These are phyloP conservation scores for Eragrostis nindensis DNA, from an alignment of 176 grass and related monocot species.

Conservation along the genomic window DNA sequence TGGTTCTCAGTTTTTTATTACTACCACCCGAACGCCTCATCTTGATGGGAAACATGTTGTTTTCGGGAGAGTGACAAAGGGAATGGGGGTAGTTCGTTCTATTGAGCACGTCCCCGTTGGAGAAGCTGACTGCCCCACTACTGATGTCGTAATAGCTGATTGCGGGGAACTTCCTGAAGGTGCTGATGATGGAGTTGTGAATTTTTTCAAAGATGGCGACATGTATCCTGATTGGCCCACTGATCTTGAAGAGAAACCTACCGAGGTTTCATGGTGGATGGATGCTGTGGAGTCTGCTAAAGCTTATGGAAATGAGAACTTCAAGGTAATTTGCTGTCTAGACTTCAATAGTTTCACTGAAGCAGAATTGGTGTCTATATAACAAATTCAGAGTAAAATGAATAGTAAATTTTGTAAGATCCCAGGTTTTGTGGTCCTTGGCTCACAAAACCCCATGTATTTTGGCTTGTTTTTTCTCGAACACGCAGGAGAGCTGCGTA, in stretches of 20 bases:
- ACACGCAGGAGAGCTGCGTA: no score
- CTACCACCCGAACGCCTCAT: slow-evolving; percentile 92
- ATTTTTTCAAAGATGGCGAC: slow-evolving; percentile 94
- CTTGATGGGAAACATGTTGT: slow-evolving; percentile 97
- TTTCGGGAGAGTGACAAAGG: slow-evolving; percentile 93
- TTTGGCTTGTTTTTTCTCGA: no score
- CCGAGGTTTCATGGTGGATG: slow-evolving; percentile 97
- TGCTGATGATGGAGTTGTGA: slow-evolving; percentile 76
- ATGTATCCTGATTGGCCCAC: slow-evolving; percentile 89
- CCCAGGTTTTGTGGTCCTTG: no score
- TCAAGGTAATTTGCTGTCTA: slow-evolving; percentile 67
- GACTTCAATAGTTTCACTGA: neutral
- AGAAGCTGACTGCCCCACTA: slow-evolving; percentile 63
- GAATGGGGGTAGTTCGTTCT: slow-evolving; percentile 91
- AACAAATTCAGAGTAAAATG: slow-evolving; percentile 3
- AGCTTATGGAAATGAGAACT: slow-evolving; percentile 87
- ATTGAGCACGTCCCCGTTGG: slow-evolving; percentile 70
- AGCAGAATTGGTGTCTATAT: neutral
- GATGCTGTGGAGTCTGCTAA: slow-evolving; percentile 85
- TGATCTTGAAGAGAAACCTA: slow-evolving; percentile 89
- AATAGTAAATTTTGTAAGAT: no score
- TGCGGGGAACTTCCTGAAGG: slow-evolving; percentile 90
- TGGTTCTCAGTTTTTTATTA: slow-evolving; percentile 98
- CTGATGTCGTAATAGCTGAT: slow-evolving; percentile 80
- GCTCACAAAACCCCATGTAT: no score